Evolutionary conservation across 192 early-diverging fungal species (phyloP).

Genomic region (Coemansia sp.): DNA sequence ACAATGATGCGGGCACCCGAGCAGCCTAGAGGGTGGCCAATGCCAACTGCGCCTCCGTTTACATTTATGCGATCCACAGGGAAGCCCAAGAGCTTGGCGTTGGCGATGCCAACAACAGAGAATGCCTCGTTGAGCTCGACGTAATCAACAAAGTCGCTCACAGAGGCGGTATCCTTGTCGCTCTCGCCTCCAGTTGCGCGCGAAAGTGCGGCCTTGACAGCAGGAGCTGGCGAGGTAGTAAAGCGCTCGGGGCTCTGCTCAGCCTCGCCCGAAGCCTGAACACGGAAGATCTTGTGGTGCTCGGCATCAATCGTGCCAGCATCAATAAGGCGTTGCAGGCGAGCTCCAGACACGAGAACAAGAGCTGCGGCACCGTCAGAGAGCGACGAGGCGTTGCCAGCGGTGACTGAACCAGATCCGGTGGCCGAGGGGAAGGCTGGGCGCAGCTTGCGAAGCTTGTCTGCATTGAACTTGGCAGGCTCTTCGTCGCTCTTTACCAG

Average conservation of each 20-base stretch:
- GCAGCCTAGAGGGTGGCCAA: conserved; percentile 98
- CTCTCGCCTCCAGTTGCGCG: conserved; percentile 55
- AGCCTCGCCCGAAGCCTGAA: conserved; percentile 72
- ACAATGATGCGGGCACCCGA: conserved; percentile 88
- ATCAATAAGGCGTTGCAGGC: conserved; percentile 52
- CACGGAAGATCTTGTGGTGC: conserved; percentile 47
- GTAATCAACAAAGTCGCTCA: conserved; percentile 68
- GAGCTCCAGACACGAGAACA: conserved; percentile 68
- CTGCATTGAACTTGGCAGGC: conserved; percentile 69
- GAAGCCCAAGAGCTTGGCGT: conserved; percentile 77
- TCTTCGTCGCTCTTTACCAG: conserved; percentile 67
- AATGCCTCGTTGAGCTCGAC: conserved; percentile 87
- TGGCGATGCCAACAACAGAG: conserved; percentile 80
- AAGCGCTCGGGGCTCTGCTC: conserved; percentile 72
- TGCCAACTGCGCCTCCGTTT: conserved; percentile 93
- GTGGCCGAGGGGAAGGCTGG: conserved; percentile 81
- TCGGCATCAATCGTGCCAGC: conserved; percentile 33
- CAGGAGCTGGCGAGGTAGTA: conserved; percentile 72
- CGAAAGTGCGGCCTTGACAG: conserved; percentile 76
- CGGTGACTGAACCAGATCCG: conserved; percentile 82
- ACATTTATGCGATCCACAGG: conserved; percentile 81
- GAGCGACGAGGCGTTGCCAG: conserved; percentile 80
- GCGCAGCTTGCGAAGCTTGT: conserved; percentile 84
- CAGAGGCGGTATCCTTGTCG: conserved; percentile 47
- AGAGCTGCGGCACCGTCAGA: conserved; percentile 79